phyloP scores from a whole-genome alignment of 2,329 filamentous ascomycete genomes.

The Colletotrichum musicola region DNA sequence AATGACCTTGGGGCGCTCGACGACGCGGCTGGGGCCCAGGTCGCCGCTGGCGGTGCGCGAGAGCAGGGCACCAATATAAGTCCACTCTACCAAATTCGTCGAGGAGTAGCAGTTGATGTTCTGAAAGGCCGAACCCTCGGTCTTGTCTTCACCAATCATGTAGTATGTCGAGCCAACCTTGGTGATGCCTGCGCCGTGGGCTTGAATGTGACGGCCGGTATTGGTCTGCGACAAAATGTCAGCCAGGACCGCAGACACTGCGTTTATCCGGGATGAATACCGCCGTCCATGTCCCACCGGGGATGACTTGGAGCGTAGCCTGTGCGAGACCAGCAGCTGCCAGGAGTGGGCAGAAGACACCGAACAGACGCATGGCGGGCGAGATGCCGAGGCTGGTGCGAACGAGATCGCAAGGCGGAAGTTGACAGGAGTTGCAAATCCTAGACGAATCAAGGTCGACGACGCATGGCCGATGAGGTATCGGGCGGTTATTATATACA shows the following conservation, averaged over 20 bases:
- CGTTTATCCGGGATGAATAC: constrained; percentile 43
- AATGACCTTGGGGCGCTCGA: constrained; percentile 77
- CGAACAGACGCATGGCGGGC: constrained; percentile 30
- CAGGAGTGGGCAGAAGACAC: constrained; percentile 15
- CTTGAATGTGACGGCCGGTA: constrained; percentile 70
- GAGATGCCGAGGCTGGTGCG: neutral
- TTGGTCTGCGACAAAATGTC: constrained; percentile 49
- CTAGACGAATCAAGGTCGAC: no score
- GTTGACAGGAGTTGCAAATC: no score
- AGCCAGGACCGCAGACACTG: neutral
- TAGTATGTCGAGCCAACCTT: constrained; percentile 71
- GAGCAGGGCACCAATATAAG: constrained; percentile 69
- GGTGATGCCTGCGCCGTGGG: constrained; percentile 72
- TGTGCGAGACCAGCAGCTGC: constrained; percentile 21
- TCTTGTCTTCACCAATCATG: constrained; percentile 78
- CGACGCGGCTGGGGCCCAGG: constrained; percentile 70
- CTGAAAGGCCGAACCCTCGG: constrained; percentile 70
- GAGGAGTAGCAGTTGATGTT: constrained; percentile 78
- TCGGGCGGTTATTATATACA: no score
- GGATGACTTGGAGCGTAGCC: constrained; percentile 52
- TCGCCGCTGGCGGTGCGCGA: constrained; percentile 64
- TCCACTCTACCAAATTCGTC: constrained; percentile 74
- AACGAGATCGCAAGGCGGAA: no score
- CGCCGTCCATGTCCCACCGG: constrained; percentile 61
- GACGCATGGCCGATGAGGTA: no score